Percentiles rank a stretch among this genome's conserved stretches.
Conservation (phyloP, 2,329 filamentous ascomycete species). For the Fusarium drepaniforme region DNA sequence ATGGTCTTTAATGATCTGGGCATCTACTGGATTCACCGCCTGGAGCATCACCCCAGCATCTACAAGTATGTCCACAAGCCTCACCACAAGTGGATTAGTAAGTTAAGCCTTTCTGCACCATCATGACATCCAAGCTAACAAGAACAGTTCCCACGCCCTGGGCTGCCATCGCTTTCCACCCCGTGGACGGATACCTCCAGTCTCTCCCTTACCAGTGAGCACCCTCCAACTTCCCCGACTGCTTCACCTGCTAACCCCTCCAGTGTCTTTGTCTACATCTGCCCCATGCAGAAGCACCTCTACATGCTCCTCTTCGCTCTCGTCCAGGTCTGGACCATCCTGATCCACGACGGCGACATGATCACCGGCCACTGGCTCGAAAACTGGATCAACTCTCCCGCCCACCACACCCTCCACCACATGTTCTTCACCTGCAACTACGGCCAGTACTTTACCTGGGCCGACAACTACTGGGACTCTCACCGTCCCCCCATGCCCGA, state of each 20-base stretch:
- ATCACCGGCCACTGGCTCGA: slow-evolving; percentile 60
- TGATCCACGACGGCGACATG: slow-evolving; percentile 64
- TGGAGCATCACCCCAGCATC: slow-evolving; percentile 58
- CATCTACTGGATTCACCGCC: slow-evolving; percentile 63
- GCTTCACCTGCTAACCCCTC: slow-evolving; percentile 10
- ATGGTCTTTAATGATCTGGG: slow-evolving; percentile 59
- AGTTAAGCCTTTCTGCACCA: slow-evolving; percentile 22
- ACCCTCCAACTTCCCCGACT: background rate
- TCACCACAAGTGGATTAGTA: slow-evolving; percentile 63
- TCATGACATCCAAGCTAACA: slow-evolving; percentile 5
- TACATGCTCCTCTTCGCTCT: slow-evolving; percentile 58
- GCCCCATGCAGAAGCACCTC: slow-evolving; percentile 59
- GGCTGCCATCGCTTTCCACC: slow-evolving; percentile 62
- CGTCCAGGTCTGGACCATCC: slow-evolving; percentile 62
- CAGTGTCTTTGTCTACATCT: slow-evolving; percentile 58
- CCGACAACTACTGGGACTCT: slow-evolving; percentile 58
- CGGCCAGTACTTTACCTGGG: slow-evolving; percentile 63
- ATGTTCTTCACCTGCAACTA: slow-evolving; percentile 65
- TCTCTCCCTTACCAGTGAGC: slow-evolving; percentile 60
- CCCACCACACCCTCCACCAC: slow-evolving; percentile 62
- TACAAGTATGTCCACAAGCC: slow-evolving; percentile 63
- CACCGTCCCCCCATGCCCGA: slow-evolving; percentile 57
- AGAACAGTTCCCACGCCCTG: slow-evolving; percentile 58
- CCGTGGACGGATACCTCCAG: slow-evolving; percentile 59
- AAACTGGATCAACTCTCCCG: slow-evolving; percentile 61